Evolutionary conservation across 1,284 basidiomycete species (phyloP).

Genomic region (Leucocoprinus gongylophorus): DNA sequence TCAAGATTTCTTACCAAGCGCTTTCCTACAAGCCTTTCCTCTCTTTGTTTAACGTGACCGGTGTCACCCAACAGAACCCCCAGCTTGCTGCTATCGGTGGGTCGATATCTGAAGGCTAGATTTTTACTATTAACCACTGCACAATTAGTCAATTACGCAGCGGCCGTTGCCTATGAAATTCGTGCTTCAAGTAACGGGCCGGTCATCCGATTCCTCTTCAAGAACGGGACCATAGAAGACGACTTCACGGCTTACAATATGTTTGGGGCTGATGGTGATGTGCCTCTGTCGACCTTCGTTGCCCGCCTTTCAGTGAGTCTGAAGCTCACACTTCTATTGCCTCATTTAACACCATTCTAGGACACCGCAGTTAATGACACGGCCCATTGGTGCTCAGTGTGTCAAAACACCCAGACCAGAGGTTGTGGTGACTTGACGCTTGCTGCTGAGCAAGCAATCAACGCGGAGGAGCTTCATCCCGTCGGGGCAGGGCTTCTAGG

Average conservation of each 20-base stretch:
- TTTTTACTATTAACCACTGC: conserved; percentile 15
- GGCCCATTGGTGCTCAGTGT: conserved; percentile 51
- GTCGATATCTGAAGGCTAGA: conserved; percentile 23
- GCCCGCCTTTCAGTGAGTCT: conserved; percentile 40
- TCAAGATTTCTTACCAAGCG: conserved; percentile 59
- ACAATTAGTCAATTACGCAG: conserved; percentile 61
- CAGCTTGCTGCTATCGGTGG: conserved; percentile 58
- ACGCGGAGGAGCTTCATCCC: conserved; percentile 26
- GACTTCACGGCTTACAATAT: conserved; percentile 54
- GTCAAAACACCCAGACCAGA: conserved; percentile 47
- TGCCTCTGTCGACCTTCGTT: conserved; percentile 52
- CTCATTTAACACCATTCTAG: conserved; percentile 22
- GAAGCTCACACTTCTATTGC: not conserved
- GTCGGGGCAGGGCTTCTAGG: conserved; percentile 63
- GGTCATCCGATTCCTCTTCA: conserved; percentile 68
- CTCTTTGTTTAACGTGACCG: conserved; percentile 75
- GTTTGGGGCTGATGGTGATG: conserved; percentile 52
- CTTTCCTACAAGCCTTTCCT: conserved; percentile 81
- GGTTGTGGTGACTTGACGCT: conserved; percentile 47
- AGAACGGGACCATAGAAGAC: conserved; percentile 60
- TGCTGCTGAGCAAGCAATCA: conserved; percentile 33
- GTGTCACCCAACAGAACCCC: conserved; percentile 43
- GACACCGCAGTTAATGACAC: conserved; percentile 46
- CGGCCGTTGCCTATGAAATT: conserved; percentile 65
- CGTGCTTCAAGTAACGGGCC: conserved; percentile 43